Base-by-base conservation (phyloP, 345 rosid genomes). In the Gossypium stocksii region DNA sequence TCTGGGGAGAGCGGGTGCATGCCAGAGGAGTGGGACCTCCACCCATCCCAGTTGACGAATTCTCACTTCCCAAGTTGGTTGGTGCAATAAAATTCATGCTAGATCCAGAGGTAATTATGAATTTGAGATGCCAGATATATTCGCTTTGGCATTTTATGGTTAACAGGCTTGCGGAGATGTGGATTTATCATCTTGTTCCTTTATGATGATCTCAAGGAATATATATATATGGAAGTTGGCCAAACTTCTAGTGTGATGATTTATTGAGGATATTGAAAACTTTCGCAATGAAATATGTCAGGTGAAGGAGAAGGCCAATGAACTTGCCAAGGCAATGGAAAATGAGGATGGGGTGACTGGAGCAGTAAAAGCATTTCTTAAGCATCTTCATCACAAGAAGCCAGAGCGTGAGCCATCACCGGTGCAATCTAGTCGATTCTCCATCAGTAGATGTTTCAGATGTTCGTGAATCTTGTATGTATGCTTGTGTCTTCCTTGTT, bases 261-360 rank as follows among this genome's bases (percentile, higher is more conserved):
- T 63, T 45, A 12, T 34, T 9, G 68, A 34, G 46, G 48, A 10
- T 38, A 17, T 63, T 63, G 68, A 20, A 62, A 14, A 60, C 1
- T 27, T 29, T n/a, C 41, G 20, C 60, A 25, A 49, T n/a, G 20
- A 60, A 58, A 78, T 73, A 61, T 77, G 54, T 1, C 86, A 96
- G 99, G 99, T 96, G 80, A 96, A 93, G 79, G 84, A 87, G 70
- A 83, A 76, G 5, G 97, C 97, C 6, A 86, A 89, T 72, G 91
- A 91, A 67, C 91, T 93, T 61, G 97, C 98, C n/a, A 83, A 90
- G 73, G 92, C 92, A 29, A 93, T 93, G 97, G 87, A 90, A 86
- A 84, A 88, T 34, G 99, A 96, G 82, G 99, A 96, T 70, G 98
- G 99, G 69, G 97, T 91, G 64, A 75, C 86, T n/a, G 98, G 97